phyloP scores from a whole-genome alignment of 2,329 filamentous ascomycete species.

The Xylariaceae sp. region DNA sequence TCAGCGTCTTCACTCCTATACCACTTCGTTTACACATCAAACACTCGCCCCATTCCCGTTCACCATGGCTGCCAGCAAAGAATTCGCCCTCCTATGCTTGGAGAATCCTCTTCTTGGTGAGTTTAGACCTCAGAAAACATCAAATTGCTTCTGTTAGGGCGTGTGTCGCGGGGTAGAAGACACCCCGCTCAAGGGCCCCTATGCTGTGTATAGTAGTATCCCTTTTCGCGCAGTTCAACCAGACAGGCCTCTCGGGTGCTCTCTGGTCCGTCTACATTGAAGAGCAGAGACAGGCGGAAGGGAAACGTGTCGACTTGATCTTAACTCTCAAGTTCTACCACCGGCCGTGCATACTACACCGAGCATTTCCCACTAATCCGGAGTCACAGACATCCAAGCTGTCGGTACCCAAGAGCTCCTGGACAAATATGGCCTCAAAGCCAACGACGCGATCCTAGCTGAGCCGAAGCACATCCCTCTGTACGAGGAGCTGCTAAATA shows the following conservation, averaged over 20 bases:
- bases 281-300: too few relatives aligned
- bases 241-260: too few relatives aligned
- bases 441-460: constrained; percentile 95
- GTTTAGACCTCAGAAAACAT: constrained; percentile 25
- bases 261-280: too few relatives aligned
- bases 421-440: constrained; percentile 88
- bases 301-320: too few relatives aligned
- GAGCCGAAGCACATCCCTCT: constrained; percentile 85
- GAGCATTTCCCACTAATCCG: constrained; percentile 6
- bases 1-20: constrained; percentile 4
- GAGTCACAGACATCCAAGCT: constrained; percentile 79
- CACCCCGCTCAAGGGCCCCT: background rate
- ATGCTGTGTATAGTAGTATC: background rate
- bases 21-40: constrained; percentile 9
- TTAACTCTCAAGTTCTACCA: too few relatives aligned
- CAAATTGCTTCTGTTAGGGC: constrained; percentile 4
- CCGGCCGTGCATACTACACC: background rate
- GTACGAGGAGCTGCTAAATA: constrained; percentile 90
- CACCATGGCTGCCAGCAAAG: constrained; percentile 69
- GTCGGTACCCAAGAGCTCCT: constrained; percentile 77
- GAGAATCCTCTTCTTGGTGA: constrained; percentile 96
- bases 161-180: background rate
- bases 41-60: constrained; percentile 10
- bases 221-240: constrained; percentile 1
- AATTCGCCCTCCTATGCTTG: constrained; percentile 85